Evolutionary conservation across 2,329 filamentous ascomycete genomes (phyloP).

Genomic region (Penicillium digitatum): DNA sequence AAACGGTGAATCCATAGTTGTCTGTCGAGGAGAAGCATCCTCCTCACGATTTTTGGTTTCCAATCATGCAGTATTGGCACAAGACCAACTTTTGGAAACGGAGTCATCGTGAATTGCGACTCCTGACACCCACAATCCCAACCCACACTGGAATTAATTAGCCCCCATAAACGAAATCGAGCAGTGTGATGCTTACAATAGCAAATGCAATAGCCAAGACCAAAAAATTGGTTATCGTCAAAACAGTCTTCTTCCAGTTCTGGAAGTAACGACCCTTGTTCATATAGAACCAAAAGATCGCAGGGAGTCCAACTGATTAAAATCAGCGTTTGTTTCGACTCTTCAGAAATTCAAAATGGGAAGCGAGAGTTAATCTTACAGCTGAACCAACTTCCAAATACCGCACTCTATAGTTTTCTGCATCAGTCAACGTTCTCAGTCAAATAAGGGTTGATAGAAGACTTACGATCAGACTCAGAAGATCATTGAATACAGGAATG

Average conservation of each 20-base stretch:
- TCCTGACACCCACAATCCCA: conserved; percentile 28
- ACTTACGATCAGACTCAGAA: conserved; percentile 57
- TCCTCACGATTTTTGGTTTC: neutral
- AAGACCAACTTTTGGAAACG: conserved; percentile 23
- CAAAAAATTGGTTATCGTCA: conserved; percentile 26
- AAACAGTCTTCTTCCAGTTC: conserved; percentile 26
- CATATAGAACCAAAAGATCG: conserved; percentile 37
- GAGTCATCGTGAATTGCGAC: conserved; percentile 28
- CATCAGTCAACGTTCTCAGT: conserved; percentile 6
- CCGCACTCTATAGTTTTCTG: conserved; percentile 38
- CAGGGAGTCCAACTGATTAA: conserved; percentile 37
- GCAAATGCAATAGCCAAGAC: conserved; percentile 22
- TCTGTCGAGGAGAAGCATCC: neutral
- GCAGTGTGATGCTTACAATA: conserved; percentile 18
- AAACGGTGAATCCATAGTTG: neutral
- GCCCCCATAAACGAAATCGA: neutral
- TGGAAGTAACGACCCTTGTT: conserved; percentile 33
- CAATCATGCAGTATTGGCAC: conserved; percentile 24
- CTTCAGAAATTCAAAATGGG: neutral
- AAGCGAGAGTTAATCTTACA: conserved; percentile 25
- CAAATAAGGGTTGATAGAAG: neutral
- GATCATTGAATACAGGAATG: conserved; percentile 64
- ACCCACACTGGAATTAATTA: conserved; percentile 22
- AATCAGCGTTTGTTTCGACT: conserved; percentile 6
- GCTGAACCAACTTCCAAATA: conserved; percentile 66